Percentiles rank a stretch among this genome's conserved stretches.
These are phyloP conservation scores for Termitomyces sp. DNA, from an alignment of 768 basidiomycete species.

Conservation along the genomic window DNA sequence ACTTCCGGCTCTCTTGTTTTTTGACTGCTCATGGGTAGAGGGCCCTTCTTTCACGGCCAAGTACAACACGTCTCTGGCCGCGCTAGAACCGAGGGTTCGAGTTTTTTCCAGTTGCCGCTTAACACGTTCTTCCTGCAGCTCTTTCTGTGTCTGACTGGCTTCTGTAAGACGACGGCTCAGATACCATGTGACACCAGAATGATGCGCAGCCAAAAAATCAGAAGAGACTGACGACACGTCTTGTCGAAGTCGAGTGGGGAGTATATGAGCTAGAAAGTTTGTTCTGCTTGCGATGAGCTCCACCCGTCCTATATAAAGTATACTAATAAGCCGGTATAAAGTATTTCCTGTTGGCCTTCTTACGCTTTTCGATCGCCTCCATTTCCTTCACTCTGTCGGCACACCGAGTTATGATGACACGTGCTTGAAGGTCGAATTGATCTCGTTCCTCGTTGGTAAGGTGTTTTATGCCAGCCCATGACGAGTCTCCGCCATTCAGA, in stretches of 20 bases:
- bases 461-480: slow-evolving; percentile 61
- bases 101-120: slow-evolving; percentile 83
- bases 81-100: slow-evolving; percentile 77
- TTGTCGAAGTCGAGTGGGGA: slow-evolving; percentile 65
- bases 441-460: slow-evolving; percentile 90
- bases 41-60: slow-evolving; percentile 28
- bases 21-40: slow-evolving; percentile 15
- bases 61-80: slow-evolving; percentile 54
- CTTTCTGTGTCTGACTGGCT: slow-evolving; percentile 71
- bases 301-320: slow-evolving; percentile 45
- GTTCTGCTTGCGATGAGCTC: slow-evolving; percentile 60
- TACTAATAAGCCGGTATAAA: slow-evolving; percentile 7
- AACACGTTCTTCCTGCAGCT: slow-evolving; percentile 92
- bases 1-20: slow-evolving; percentile 29
- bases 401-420: slow-evolving; percentile 79
- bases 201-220: slow-evolving; percentile 85
- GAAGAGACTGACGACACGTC: slow-evolving; percentile 47
- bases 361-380: slow-evolving; percentile 87
- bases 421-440: slow-evolving; percentile 91
- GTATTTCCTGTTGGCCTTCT: slow-evolving; percentile 13
- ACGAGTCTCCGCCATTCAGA: slow-evolving; percentile 35
- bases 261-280: slow-evolving; percentile 60
- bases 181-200: slow-evolving; percentile 89
- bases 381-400: slow-evolving; percentile 83
- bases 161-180: slow-evolving; percentile 77